A percentile compares a stretch with the other conserved stretches of the same genome.
Conservation (phyloP, 208 protist species). For the Polymyxa betae region DNA sequence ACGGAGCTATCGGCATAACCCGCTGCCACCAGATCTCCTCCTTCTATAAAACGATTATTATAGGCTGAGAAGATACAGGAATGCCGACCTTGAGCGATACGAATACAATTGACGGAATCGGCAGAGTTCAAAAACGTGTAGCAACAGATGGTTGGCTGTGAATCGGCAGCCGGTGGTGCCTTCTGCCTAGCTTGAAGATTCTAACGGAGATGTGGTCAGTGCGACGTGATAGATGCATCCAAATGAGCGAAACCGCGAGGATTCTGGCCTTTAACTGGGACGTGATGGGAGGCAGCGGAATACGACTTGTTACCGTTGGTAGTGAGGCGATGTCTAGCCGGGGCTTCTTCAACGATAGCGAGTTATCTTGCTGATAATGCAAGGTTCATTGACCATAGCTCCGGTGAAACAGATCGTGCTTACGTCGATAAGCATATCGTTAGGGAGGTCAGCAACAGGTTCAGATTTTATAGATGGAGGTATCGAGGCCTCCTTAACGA, state of each 20-base stretch:
- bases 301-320: background rate
- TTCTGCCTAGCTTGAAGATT: background rate
- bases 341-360: background rate
- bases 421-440: background rate
- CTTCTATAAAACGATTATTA: too few relatives aligned
- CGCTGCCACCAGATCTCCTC: too few relatives aligned
- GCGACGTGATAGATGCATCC: too few relatives aligned
- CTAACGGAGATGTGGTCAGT: background rate
- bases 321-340: background rate
- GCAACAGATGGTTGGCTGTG: background rate
- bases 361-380: background rate
- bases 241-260: background rate
- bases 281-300: background rate
- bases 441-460: background rate
- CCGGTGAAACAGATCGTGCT: background rate
- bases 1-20: background rate
- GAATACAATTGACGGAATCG: background rate
- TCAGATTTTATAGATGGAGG: background rate
- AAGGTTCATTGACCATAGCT: too few relatives aligned
- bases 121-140: constrained; percentile 5
- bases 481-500: background rate
- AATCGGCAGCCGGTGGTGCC: background rate
- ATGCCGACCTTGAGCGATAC: background rate
- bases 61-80: background rate
- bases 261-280: background rate